These are phyloP conservation scores for Gypsophila paniculata DNA, from an alignment of 179 eudicot genomes.

Conservation along the genomic window DNA sequence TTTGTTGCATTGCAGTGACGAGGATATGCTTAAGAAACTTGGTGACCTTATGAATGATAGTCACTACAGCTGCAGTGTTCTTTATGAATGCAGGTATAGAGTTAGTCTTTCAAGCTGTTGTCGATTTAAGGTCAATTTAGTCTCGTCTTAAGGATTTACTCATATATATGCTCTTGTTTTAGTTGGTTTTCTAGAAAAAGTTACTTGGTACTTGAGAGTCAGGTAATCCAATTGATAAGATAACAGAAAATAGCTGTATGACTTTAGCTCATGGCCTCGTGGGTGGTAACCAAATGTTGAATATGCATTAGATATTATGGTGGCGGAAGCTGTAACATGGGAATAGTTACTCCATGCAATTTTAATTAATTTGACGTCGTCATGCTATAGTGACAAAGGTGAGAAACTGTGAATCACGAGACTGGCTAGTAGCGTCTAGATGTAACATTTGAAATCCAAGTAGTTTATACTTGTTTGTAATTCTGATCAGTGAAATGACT, in stretches of 20 bases:
- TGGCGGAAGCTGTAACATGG: no score
- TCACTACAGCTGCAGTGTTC: conserved; percentile 92
- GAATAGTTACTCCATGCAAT: no score
- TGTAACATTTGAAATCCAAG: not conserved
- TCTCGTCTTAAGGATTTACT: no score
- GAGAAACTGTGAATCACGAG: not conserved
- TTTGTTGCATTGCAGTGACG: conserved; percentile 57
- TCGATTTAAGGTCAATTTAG: not conserved
- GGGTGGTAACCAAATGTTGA: no score
- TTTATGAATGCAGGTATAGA: conserved; percentile 91
- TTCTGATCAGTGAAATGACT: not conserved
- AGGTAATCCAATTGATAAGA: not conserved
- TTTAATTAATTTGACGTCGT: no score
- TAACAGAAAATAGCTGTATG: not conserved
- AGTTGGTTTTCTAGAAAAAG: not conserved
- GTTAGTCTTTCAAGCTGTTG: not conserved
- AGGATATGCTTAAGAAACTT: conserved; percentile 80
- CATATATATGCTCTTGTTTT: not conserved
- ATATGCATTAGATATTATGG: no score
- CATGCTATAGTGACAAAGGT: not conserved
- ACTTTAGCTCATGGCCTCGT: not conserved
- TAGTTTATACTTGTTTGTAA: not conserved
- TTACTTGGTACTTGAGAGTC: not conserved
- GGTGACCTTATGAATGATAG: conserved; percentile 98
- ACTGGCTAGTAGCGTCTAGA: not conserved